Percentiles rank a stretch among this genome's conserved stretches.
Evolutionary conservation across 169 alveolate species (phyloP).

Genomic region (Cryptosporidium tyzzeri): DNA sequence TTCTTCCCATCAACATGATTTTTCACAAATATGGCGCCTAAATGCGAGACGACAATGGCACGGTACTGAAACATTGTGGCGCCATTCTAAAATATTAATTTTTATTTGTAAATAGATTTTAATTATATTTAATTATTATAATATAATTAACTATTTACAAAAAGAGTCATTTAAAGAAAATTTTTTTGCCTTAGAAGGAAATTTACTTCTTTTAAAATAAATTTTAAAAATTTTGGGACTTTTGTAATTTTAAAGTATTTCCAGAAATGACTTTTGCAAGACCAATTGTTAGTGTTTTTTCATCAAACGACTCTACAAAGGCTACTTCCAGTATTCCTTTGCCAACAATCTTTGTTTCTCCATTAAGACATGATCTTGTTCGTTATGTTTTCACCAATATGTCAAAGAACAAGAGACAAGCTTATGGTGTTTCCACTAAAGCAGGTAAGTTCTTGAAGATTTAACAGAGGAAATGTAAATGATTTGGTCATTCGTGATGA

Average conservation of each 20-base stretch:
- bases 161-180: not conserved
- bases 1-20: not conserved
- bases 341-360: constrained; percentile 95
- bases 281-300: constrained; percentile 88
- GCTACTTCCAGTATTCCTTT: constrained; percentile 85
- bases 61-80: not conserved
- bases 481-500: constrained; percentile 40
- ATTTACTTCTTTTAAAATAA: not conserved
- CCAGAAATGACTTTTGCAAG: constrained; percentile 81
- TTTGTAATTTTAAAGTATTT: not conserved
- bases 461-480: not conserved
- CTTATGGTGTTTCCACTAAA: constrained; percentile 92
- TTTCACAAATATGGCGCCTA: not conserved
- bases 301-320: constrained; percentile 81
- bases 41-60: constrained; percentile 1
- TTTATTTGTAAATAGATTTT: not conserved
- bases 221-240: not conserved
- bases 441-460: constrained; percentile 83
- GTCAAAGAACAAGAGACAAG: constrained; percentile 96
- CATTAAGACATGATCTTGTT: constrained; percentile 97
- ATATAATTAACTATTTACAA: not conserved
- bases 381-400: constrained; percentile 93
- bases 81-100: not conserved
- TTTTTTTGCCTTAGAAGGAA: not conserved
- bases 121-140: not conserved